phyloP scores from a whole-genome alignment of 2,329 filamentous ascomycete species.

The Mycosphaerella arachidis region DNA sequence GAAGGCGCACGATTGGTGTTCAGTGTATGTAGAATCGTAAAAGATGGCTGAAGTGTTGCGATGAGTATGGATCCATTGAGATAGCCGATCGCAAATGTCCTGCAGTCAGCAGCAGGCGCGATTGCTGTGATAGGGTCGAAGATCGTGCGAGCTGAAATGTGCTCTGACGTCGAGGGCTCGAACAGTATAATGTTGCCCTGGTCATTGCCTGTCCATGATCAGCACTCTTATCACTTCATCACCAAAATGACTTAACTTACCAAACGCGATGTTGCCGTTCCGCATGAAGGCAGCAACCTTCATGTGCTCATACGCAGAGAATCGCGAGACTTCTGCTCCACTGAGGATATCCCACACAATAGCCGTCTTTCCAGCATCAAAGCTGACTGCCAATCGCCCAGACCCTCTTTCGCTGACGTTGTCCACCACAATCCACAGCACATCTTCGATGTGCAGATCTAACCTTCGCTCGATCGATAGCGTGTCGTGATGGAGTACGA shows the following conservation, averaged over 20 bases:
- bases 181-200: constrained; percentile 94
- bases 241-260: constrained; percentile 49
- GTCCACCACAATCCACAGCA: constrained; percentile 81
- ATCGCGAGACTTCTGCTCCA: constrained; percentile 84
- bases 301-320: constrained; percentile 83
- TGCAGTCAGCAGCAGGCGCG: constrained; percentile 81
- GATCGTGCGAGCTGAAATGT: constrained; percentile 84
- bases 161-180: constrained; percentile 87
- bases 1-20: constrained; percentile 80
- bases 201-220: constrained; percentile 63
- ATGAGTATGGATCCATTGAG: constrained; percentile 92
- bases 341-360: constrained; percentile 97
- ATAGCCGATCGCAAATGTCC: constrained; percentile 95
- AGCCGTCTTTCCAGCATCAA: constrained; percentile 82
- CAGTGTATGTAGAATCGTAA: constrained; percentile 89
- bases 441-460: constrained; percentile 74
- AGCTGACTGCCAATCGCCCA: constrained; percentile 84
- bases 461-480: constrained; percentile 84
- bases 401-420: constrained; percentile 83
- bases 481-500: constrained; percentile 90
- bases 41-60: constrained; percentile 81
- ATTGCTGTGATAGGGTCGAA: constrained; percentile 94
- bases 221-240: neutral
- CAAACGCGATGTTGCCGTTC: constrained; percentile 94
- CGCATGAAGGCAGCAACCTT: constrained; percentile 89